phyloP scores from a whole-genome alignment of 805 yeast species.

The Cephaloascus fragrans region DNA sequence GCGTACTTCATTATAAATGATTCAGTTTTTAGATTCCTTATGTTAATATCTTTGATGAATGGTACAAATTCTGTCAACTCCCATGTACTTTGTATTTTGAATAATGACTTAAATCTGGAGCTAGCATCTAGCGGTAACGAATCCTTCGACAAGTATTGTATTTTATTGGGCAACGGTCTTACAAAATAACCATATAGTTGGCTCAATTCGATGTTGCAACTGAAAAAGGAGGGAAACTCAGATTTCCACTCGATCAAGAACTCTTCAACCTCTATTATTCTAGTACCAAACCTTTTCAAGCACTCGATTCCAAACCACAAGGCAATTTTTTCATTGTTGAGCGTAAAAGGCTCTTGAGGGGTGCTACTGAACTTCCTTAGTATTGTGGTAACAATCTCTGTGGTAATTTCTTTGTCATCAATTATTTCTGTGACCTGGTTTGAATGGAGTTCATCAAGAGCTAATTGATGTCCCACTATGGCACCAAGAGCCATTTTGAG shows the following conservation, averaged over 20 bases:
- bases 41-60: constrained; percentile 49
- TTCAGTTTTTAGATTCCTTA: constrained; percentile 43
- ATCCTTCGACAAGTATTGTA: constrained; percentile 44
- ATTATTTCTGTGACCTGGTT: neutral
- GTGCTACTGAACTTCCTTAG: constrained; percentile 33
- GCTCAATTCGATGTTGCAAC: constrained; percentile 45
- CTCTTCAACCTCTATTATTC: constrained; percentile 30
- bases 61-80: constrained; percentile 52
- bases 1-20: constrained; percentile 57
- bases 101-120: constrained; percentile 40
- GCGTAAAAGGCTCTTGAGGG: constrained; percentile 13
- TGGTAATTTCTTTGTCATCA: constrained; percentile 22
- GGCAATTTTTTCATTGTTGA: constrained; percentile 36
- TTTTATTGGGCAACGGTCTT: constrained; percentile 29
- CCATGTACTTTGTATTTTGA: constrained; percentile 51
- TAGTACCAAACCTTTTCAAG: constrained; percentile 15
- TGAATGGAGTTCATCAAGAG: constrained; percentile 1
- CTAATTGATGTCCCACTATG: constrained; percentile 4
- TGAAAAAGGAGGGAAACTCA: constrained; percentile 52
- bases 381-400: constrained; percentile 38
- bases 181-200: constrained; percentile 47
- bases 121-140: constrained; percentile 38
- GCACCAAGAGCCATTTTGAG: constrained; percentile 8
- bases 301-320: constrained; percentile 57
- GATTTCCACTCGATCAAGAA: constrained; percentile 57